These are phyloP conservation scores for Trichoderma harzianum DNA, from an alignment of 2,329 filamentous ascomycete species.

Conservation along the genomic window DNA sequence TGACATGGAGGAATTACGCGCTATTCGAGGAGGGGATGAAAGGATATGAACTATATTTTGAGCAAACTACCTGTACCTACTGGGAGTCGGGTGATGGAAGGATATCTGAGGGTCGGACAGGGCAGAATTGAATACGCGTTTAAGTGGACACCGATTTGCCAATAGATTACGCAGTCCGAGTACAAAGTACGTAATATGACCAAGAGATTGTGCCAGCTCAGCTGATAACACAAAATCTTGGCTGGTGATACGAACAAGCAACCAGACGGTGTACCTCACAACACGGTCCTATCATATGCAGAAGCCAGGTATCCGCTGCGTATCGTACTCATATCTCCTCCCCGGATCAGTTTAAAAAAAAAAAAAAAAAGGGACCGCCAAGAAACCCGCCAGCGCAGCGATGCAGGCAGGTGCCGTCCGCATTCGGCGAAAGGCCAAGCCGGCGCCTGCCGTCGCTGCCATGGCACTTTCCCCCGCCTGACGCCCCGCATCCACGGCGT, in stretches of 20 bases:
- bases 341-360: background rate
- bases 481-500: conserved; percentile 11
- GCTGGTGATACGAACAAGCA: no score
- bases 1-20: background rate
- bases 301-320: background rate
- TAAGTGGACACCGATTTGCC: background rate
- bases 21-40: background rate
- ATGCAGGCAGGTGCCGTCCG: background rate
- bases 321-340: background rate
- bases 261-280: background rate
- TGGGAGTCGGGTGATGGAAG: background rate
- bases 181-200: background rate
- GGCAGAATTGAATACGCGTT: background rate
- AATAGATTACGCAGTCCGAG: background rate
- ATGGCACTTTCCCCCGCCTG: conserved; percentile 1
- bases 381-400: background rate
- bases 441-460: conserved; percentile 11
- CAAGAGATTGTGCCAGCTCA: background rate
- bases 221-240: no score
- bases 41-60: background rate
- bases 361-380: background rate
- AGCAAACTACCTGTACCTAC: background rate
- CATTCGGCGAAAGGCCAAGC: conserved; percentile 6
- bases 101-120: background rate
- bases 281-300: background rate